Base-by-base conservation (phyloP, 257 asterid genomes). In the Oldenlandia corymbosa region DNA sequence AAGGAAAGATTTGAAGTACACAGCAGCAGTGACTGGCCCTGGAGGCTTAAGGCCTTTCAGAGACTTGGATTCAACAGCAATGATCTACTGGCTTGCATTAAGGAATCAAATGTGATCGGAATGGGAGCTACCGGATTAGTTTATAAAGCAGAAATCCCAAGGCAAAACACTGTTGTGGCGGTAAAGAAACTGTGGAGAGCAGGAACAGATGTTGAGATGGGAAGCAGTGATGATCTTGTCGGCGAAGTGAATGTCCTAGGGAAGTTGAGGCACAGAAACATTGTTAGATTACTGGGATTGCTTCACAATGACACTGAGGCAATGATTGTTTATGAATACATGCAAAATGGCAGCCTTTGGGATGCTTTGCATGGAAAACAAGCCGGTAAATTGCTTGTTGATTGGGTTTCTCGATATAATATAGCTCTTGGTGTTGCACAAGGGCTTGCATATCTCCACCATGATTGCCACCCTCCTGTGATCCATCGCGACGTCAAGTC, bases 41-140 rank as follows among this genome's bases (percentile, higher is more conserved):
- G 95, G 95, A 80, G 89, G 60, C 69, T 89, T 67, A 84, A 83
- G 90, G 95, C 88, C 7, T 88, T 88, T 78, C 96, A 88, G 71
- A 81, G 90, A 74, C 79, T 90, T 17, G 83, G 89, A 21, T 83
- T 90, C 78, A 82, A 75, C 26, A 76, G 85, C 50, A 68, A 67
- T 21, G 95, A 90, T 65, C 76, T 87, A n/a, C 75, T 87, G 1
- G 76, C 89, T 5, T 85, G 97, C 71, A 61, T 87, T 28, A 80
- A 84, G 50, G 94, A 88, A 67, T 72, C 86, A 30, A 86, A 89
- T 28, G 87, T 83, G 72, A 76, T 89, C 2, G 96, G 96, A 21
- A 84, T 75, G 86, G 96, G 96, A 24, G 90, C 85, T 10, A 76
- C 93, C 0, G 96, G 96, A 42, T 73, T 79, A 0, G 96, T 88